Evolutionary conservation across 1,284 basidiomycete genomes (phyloP), one percentile per base, ranked within the genome.

Genomic region (Ceraceosorus bombacis): DNA sequence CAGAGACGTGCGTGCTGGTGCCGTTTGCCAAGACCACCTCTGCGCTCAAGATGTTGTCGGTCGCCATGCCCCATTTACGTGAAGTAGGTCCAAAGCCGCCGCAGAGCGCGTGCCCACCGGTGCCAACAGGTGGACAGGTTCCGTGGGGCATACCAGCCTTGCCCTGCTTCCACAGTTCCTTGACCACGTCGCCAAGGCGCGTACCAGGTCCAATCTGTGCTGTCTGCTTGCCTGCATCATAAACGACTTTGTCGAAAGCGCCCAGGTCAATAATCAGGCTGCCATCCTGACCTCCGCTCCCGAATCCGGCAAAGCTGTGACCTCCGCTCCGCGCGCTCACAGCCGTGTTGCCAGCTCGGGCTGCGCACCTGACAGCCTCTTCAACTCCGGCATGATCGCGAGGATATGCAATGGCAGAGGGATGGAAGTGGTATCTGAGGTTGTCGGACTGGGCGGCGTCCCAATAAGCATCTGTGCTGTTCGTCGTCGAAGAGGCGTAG

Each of bases 11-110:
- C 49, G 75, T 39, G 37, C 70, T 57, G 27, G 67, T 67, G 13
- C 75, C 75, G 55, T 79, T 72, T 8, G 78, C 70, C n/a, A 78
- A 67, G 36, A 79, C 76, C 48, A 79, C 64, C 54, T 79, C 74
- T 39, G 73, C 69, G 55, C 66, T 63, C 41, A 73, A 56, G 49
- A 79, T 64, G n/a, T 58, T 64, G 62, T 79, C 78, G 17, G 71
- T 60, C 17, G 71, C 65, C 49, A 79, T 64, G 27, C 78, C 78
- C 75, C 76, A 78, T 38, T 68, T 63, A 13, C 77, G 50, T 4
- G 69, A 70, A 49, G 71, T 70, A 8, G 72, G 72, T 12, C 72
- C 72, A 36, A 73, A 72, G 12, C 75, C 74, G 52, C 77, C 78
- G 54, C 72, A 78, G 12, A 71, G 66, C 7, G 71, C 71, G 49